Conservation (phyloP, 1,284 basidiomycete genomes). For the Anthracocystis panici-leucophaei region DNA sequence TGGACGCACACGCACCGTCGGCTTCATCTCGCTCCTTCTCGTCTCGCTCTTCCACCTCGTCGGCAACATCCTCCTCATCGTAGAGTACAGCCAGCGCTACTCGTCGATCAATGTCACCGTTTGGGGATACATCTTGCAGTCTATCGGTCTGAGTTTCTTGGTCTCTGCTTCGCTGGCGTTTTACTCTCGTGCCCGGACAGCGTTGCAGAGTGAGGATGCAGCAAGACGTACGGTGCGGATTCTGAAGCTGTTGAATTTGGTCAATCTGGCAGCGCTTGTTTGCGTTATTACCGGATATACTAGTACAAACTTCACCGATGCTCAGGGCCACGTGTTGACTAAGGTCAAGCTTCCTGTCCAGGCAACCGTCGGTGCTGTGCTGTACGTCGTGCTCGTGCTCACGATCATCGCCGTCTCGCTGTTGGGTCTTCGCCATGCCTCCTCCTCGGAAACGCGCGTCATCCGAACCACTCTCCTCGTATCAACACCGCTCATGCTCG, state of each 20-base stretch:
- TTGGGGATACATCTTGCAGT: conserved; percentile 30
- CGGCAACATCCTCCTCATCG: conserved; percentile 32
- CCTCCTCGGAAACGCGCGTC: not conserved
- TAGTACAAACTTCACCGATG: conserved; percentile 6
- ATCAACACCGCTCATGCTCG: conserved; percentile 16
- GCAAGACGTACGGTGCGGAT: not conserved
- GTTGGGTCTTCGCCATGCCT: not conserved
- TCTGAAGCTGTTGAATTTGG: conserved; percentile 17
- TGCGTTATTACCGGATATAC: conserved; percentile 34
- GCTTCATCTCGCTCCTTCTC: conserved; percentile 37
- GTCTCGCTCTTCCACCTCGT: conserved; percentile 27
- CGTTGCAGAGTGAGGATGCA: not conserved
- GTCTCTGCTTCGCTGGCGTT: conserved; percentile 25
- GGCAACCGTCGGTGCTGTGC: conserved; percentile 17
- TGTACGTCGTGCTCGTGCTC: conserved; percentile 23
- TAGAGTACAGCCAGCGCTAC: conserved; percentile 17
- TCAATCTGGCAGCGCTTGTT: conserved; percentile 33
- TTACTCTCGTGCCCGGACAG: conserved; percentile 8
- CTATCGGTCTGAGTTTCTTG: conserved; percentile 28
- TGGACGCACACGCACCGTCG: conserved; percentile 9
- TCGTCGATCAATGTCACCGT: not conserved
- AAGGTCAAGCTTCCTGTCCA: conserved; percentile 14
- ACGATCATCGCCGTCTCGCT: not conserved
- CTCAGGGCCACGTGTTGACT: not conserved
- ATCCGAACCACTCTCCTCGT: conserved; percentile 4